A percentile compares a stretch with the other conserved stretches of the same genome.
Conservation (phyloP, 2,329 filamentous ascomycete genomes). For the Claviceps digitariae region DNA sequence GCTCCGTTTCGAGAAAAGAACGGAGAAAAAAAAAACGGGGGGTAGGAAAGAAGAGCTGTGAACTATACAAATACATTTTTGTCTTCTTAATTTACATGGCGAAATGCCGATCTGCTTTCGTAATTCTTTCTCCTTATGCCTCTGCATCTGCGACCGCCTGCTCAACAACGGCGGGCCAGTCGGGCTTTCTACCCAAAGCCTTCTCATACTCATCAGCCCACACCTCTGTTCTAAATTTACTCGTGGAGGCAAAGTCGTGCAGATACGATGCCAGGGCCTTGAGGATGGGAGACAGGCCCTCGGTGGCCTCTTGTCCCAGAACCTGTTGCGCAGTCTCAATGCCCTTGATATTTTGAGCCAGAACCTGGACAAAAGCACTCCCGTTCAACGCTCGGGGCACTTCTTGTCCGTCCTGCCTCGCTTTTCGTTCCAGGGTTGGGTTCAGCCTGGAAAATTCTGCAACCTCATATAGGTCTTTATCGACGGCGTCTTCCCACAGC, state of each 20-base stretch:
- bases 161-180: slow-evolving; percentile 11
- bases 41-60: slow-evolving; percentile 5
- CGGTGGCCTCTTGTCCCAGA: slow-evolving; percentile 15
- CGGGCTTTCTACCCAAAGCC: slow-evolving; percentile 15
- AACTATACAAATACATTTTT: slow-evolving; percentile 11
- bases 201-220: slow-evolving; percentile 15
- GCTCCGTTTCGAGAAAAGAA: background rate
- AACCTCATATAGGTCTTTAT: slow-evolving; percentile 10
- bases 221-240: slow-evolving; percentile 5
- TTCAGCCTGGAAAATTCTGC: slow-evolving; percentile 15
- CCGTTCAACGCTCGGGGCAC: slow-evolving; percentile 11
- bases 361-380: slow-evolving; percentile 13
- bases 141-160: background rate
- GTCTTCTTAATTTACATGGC: background rate
- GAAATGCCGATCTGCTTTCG: background rate
- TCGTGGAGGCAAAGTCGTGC: slow-evolving; percentile 14
- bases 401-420: background rate
- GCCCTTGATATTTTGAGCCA: slow-evolving; percentile 25
- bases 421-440: slow-evolving; percentile 8
- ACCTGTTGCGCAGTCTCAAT: slow-evolving; percentile 31
- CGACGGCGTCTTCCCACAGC: slow-evolving; percentile 13
- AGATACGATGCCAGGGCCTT: slow-evolving; percentile 24
- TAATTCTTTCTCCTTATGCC: background rate
- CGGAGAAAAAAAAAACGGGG: background rate
- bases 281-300: slow-evolving; percentile 25